Conservation (phyloP, 2,329 filamentous ascomycete species). For the Fusarium tanahbumbuense region DNA sequence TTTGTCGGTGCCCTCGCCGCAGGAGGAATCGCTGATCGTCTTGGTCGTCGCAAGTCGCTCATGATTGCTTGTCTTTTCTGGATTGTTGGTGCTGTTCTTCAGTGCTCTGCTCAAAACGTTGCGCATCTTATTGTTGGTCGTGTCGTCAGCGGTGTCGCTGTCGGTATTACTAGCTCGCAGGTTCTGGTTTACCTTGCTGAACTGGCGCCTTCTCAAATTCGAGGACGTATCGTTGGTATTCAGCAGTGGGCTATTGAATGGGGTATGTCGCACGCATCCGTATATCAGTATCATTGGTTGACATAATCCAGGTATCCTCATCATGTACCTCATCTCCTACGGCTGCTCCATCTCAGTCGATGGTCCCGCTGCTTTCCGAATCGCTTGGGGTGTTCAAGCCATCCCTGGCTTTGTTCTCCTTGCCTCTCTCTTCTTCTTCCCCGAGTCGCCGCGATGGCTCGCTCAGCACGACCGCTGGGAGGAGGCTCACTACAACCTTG, state of each 20-base stretch:
- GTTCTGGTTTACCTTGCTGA: slow-evolving; percentile 77
- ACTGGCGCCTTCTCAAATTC: slow-evolving; percentile 66
- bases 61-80: slow-evolving; percentile 61
- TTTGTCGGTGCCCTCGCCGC: slow-evolving; percentile 59
- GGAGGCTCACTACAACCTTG: slow-evolving; percentile 63
- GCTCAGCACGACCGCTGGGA: slow-evolving; percentile 71
- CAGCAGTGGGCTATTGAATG: slow-evolving; percentile 82
- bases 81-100: slow-evolving; percentile 69
- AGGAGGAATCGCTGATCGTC: slow-evolving; percentile 59
- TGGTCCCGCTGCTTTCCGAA: slow-evolving; percentile 68
- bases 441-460: slow-evolving; percentile 72
- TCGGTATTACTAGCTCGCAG: slow-evolving; percentile 75
- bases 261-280: slow-evolving; percentile 34
- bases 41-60: slow-evolving; percentile 59
- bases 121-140: slow-evolving; percentile 65
- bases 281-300: not conserved
- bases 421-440: slow-evolving; percentile 68
- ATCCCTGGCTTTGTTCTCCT: slow-evolving; percentile 69
- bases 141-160: slow-evolving; percentile 72
- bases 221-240: slow-evolving; percentile 75
- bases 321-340: slow-evolving; percentile 77
- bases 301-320: slow-evolving; percentile 66
- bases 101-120: slow-evolving; percentile 68
- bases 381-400: slow-evolving; percentile 74
- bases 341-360: slow-evolving; percentile 67